Evolutionary conservation across 1,284 basidiomycete species (phyloP).

Genomic region (Abortiporus biennis): DNA sequence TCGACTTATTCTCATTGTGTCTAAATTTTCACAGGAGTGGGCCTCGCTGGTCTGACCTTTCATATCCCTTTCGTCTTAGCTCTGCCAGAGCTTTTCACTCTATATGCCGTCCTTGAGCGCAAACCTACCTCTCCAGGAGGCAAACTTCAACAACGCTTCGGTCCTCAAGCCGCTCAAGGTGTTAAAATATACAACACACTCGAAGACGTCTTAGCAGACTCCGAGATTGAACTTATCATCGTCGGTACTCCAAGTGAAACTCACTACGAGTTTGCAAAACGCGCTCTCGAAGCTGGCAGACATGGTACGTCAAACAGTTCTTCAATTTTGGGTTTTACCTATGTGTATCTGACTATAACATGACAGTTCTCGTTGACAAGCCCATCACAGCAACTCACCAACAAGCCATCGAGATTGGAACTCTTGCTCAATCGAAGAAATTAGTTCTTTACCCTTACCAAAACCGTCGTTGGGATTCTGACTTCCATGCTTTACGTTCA

Average conservation of each 20-base stretch:
- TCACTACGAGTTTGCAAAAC: conserved; percentile 68
- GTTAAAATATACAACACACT: conserved; percentile 50
- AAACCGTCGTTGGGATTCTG: conserved; percentile 80
- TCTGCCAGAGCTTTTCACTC: conserved; percentile 65
- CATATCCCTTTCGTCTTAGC: conserved; percentile 76
- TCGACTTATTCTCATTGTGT: background rate
- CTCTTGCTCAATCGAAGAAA: conserved; percentile 58
- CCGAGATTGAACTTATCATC: conserved; percentile 62
- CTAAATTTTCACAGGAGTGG: conserved; percentile 31
- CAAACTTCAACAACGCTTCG: conserved; percentile 58
- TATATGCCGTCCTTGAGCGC: conserved; percentile 63
- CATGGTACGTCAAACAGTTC: conserved; percentile 45
- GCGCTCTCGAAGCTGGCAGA: conserved; percentile 66
- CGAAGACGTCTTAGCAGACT: conserved; percentile 51
- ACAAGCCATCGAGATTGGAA: conserved; percentile 64
- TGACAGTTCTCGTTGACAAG: conserved; percentile 76
- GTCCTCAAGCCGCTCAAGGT: conserved; percentile 31
- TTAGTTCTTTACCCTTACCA: conserved; percentile 75
- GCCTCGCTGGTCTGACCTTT: conserved; percentile 71
- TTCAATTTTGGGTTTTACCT: background rate
- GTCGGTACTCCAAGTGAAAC: conserved; percentile 78
- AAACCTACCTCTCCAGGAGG: conserved; percentile 54
- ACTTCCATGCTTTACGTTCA: conserved; percentile 71
- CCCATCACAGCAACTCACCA: conserved; percentile 65
- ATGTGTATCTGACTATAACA: background rate